Conservation (phyloP, 2,329 filamentous ascomycete genomes). For the Diplodia sapinea region DNA sequence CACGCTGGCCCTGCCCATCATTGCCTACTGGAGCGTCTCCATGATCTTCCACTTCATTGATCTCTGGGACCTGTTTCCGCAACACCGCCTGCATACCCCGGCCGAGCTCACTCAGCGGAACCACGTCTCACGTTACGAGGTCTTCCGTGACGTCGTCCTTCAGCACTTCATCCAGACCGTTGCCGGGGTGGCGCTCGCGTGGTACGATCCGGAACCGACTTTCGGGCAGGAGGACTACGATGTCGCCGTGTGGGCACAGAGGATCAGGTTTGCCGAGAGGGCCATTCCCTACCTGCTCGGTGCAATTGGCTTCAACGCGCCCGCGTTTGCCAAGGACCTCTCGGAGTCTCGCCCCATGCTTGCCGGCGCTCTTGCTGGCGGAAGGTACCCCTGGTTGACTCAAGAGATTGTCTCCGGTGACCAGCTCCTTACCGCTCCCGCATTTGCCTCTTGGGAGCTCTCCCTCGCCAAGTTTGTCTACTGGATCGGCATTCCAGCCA, state of each 20-base stretch:
- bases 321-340: conserved; percentile 76
- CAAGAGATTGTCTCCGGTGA: conserved; percentile 63
- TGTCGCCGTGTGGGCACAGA: conserved; percentile 85
- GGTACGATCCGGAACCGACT: conserved; percentile 75
- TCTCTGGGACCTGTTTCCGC: conserved; percentile 80
- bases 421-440: conserved; percentile 61
- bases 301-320: conserved; percentile 76
- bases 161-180: conserved; percentile 89
- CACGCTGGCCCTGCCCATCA: conserved; percentile 74
- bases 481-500: conserved; percentile 72
- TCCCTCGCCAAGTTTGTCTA: conserved; percentile 77
- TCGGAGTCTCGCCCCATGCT: conserved; percentile 73
- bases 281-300: conserved; percentile 75
- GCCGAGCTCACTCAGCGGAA: conserved; percentile 88
- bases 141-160: conserved; percentile 86
- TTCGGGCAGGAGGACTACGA: conserved; percentile 83
- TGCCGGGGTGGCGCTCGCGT: conserved; percentile 69
- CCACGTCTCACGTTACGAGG: conserved; percentile 81
- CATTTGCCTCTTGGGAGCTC: conserved; percentile 86
- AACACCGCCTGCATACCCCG: conserved; percentile 93
- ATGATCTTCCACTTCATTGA: conserved; percentile 88
- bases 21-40: conserved; percentile 88
- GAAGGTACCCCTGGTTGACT: conserved; percentile 75
- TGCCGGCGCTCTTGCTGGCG: conserved; percentile 77
- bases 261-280: conserved; percentile 78